Conservation (phyloP, 108 stramenopile species). For the Nannochloropsis gaditana region DNA sequence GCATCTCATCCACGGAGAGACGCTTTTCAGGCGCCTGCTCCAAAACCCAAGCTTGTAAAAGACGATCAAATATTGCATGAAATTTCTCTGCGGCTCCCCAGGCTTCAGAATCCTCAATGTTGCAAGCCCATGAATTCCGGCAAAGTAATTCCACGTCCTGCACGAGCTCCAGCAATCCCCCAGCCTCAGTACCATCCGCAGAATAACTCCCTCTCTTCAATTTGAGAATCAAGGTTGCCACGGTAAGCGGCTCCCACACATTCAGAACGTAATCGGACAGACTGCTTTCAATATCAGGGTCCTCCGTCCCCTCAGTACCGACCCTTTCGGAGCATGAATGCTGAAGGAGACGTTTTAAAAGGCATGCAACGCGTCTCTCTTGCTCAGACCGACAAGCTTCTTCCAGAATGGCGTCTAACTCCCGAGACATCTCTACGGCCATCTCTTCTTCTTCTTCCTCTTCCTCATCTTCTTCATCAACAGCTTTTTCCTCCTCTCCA, state of each 20-base stretch:
- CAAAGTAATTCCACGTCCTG: neutral
- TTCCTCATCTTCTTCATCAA: neutral
- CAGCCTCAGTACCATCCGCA: neutral
- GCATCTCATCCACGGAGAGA: neutral
- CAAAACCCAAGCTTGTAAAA: neutral
- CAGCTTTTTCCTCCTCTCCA: neutral
- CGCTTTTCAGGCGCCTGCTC: neutral
- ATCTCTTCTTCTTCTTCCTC: neutral
- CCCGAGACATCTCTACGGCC: neutral
- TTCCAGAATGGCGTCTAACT: neutral
- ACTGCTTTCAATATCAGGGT: neutral
- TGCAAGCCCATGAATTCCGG: constrained; percentile 6
- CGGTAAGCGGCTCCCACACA: constrained; percentile 7
- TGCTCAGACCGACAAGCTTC: neutral
- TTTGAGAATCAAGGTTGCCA: neutral
- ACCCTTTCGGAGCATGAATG: neutral
- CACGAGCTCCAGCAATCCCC: neutral
- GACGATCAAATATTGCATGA: neutral
- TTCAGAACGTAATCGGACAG: neutral
- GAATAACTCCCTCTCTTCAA: neutral
- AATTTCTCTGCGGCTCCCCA: neutral
- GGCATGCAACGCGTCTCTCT: neutral
- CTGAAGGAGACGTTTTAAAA: neutral
- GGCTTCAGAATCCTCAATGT: neutral
- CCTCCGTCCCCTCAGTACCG: neutral